A percentile compares a stretch with the other conserved stretches of the same genome.
These are phyloP conservation scores for Dictyostelium intermedium DNA, from an alignment of 78 protist species.

Conservation along the genomic window DNA sequence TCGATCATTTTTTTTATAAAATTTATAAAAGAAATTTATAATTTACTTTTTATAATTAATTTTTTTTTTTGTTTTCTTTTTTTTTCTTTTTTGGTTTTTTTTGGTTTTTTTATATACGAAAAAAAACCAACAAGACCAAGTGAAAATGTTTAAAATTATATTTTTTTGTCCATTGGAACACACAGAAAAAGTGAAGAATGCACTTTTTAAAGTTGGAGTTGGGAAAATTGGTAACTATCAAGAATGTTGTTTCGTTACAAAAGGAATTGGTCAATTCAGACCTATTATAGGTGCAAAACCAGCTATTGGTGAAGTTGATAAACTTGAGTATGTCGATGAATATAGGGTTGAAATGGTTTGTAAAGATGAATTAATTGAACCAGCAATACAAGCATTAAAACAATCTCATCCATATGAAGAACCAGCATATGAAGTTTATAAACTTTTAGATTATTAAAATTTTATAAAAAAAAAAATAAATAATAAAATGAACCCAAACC, in stretches of 20 bases:
- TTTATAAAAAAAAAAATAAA: no score
- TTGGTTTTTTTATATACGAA: no score
- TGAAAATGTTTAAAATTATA: background rate
- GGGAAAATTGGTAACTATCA: conserved; percentile 31
- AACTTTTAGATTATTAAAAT: background rate
- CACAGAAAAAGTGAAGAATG: background rate
- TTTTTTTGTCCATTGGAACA: background rate
- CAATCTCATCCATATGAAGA: conserved; percentile 42
- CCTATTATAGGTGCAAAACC: conserved; percentile 1
- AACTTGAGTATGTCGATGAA: conserved; percentile 15
- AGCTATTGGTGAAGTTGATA: background rate
- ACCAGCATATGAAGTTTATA: conserved; percentile 3
- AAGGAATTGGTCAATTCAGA: background rate
- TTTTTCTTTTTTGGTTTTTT: no score
- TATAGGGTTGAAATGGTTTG: conserved; percentile 37
- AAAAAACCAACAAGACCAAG: no score
- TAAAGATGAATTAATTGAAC: background rate
- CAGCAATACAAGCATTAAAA: background rate
- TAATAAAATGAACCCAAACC: no score
- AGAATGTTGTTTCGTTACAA: background rate
- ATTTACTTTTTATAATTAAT: no score
- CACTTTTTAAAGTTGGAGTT: conserved; percentile 1
- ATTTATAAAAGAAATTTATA: no score
- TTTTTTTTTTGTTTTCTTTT: no score
- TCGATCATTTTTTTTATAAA: no score